Evolutionary conservation across 306 rosid genomes (phyloP).

Genomic region (Dalbergia cochinchinensis): DNA sequence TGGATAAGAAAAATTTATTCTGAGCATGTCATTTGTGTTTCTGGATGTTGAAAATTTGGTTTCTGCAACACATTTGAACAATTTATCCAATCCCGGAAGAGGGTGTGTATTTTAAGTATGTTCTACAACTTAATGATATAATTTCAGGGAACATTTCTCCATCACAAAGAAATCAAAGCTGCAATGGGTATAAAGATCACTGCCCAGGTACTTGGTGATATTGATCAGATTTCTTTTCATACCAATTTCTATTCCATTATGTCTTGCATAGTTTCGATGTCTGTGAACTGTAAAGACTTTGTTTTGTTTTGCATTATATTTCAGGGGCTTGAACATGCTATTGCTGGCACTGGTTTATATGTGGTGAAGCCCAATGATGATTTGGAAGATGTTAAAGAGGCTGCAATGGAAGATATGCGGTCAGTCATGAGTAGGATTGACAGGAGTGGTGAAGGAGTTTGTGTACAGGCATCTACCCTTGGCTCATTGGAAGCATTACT

Average conservation of each 20-base stretch:
- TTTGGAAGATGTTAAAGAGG: constrained; percentile 76
- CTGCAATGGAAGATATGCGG: constrained; percentile 86
- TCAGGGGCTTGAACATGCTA: constrained; percentile 97
- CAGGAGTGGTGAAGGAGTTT: constrained; percentile 93
- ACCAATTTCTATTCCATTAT: constrained; percentile 20
- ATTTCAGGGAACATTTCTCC: constrained; percentile 90
- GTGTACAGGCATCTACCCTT: constrained; percentile 97
- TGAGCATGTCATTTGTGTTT: not conserved
- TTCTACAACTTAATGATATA: constrained; percentile 39
- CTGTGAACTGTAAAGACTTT: constrained; percentile 13
- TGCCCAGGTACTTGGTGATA: constrained; percentile 75
- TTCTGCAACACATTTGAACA: constrained; percentile 6
- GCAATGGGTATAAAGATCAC: constrained; percentile 97
- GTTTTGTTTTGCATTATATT: constrained; percentile 37
- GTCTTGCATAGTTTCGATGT: constrained; percentile 12
- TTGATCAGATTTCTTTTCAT: constrained; percentile 32
- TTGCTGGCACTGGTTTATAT: constrained; percentile 88
- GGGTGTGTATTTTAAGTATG: constrained; percentile 19
- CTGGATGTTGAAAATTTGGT: not conserved
- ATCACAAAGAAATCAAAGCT: constrained; percentile 97
- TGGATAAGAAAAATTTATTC: not conserved
- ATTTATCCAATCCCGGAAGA: not conserved
- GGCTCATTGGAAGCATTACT: constrained; percentile 96
- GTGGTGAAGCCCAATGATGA: constrained; percentile 89
- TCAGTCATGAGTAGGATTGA: constrained; percentile 91